A percentile compares a stretch with the other conserved stretches of the same genome.
phyloP scores from a whole-genome alignment of 2,329 filamentous ascomycete species.

The Chaetoscypha palmicola region DNA sequence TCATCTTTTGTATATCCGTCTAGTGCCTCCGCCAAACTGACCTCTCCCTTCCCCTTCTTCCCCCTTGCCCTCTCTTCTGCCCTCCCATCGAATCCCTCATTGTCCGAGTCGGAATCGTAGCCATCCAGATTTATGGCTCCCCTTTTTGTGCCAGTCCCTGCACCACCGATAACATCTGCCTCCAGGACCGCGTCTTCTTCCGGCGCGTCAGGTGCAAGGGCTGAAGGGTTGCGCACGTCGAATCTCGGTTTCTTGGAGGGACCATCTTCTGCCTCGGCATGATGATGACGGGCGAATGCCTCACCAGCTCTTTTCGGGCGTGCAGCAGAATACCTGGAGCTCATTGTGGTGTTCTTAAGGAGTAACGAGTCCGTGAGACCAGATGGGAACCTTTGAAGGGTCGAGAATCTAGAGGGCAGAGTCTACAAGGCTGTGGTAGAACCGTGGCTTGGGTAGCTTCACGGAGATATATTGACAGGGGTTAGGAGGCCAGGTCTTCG shows the following conservation, averaged over 20 bases:
- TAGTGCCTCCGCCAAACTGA: conserved; percentile 44
- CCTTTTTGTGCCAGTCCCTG: conserved; percentile 69
- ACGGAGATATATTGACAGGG: not conserved
- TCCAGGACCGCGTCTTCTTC: conserved; percentile 75
- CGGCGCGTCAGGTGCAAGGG: conserved; percentile 72
- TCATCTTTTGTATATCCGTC: conserved; percentile 45
- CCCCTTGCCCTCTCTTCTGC: conserved; percentile 51
- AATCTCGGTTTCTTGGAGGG: conserved; percentile 78
- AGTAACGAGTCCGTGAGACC: too few species aligned
- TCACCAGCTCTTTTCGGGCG: conserved; percentile 80
- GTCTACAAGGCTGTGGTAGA: too few species aligned
- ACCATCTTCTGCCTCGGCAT: conserved; percentile 45
- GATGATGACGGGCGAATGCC: conserved; percentile 69
- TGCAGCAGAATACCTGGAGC: conserved; percentile 53
- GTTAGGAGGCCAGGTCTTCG: not conserved
- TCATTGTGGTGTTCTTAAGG: conserved; percentile 37
- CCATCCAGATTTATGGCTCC: conserved; percentile 95
- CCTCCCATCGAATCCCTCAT: conserved; percentile 78
- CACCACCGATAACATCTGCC: conserved; percentile 81
- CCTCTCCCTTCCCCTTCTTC: conserved; percentile 36
- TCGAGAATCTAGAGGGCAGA: too few species aligned
- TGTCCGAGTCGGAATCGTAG: conserved; percentile 89
- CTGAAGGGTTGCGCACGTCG: conserved; percentile 89
- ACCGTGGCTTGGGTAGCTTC: too few species aligned
- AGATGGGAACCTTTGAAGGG: too few species aligned